Base-by-base conservation (phyloP, 2,329 filamentous ascomycete species). In the Aspergillus calidoustus region DNA sequence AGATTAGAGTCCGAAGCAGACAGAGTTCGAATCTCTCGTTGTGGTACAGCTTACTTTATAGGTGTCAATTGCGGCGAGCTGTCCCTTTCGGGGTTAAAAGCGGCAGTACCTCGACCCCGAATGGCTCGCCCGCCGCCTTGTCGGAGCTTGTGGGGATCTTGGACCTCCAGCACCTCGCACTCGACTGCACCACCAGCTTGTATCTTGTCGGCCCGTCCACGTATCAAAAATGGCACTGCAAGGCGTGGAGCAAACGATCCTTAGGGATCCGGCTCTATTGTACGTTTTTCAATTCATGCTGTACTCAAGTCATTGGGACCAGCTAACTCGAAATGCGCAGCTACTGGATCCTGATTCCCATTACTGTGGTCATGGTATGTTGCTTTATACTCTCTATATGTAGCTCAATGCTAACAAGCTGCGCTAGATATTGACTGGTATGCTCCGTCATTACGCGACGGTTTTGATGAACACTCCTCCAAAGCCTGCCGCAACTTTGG, bases 291-390 rank as follows among this genome's bases (percentile, higher is more conserved):
- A 51, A 41, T n/a, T 7, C 43, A n/a, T 7, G 4, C 19, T 25
- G 31, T 3, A 23, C 28, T 7, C 19, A 8, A 17, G 4, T 47
- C 28, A 44, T 17, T 11, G 11, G 11, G 23, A 49, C 2, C 11
- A 43, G 11, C 30, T 53, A 46, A 57, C 31, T 43, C 53, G 43
- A 51, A 43, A 61, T 54, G 15, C 54, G 68, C 68, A 99, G 95
- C 82, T 98, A 97, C 85, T 99, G 95, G 95, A 99, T 99, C 80
- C 85, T 99, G 63, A 89, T 97, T 66, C 95, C 95, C 65, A 99
- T 99, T 78, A 97, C 94, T 51, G 85, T 97, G 71, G 95, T 99
- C 75, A 99, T 99, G 96, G 89, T 91, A 82, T 60, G 74, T 44
- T 51, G 51, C 49, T 22, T 15, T 23, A 3, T 15, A 3, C 9